Evolutionary conservation across 345 rosid genomes (phyloP).

Genomic region (Mallotus nudiflorus): DNA sequence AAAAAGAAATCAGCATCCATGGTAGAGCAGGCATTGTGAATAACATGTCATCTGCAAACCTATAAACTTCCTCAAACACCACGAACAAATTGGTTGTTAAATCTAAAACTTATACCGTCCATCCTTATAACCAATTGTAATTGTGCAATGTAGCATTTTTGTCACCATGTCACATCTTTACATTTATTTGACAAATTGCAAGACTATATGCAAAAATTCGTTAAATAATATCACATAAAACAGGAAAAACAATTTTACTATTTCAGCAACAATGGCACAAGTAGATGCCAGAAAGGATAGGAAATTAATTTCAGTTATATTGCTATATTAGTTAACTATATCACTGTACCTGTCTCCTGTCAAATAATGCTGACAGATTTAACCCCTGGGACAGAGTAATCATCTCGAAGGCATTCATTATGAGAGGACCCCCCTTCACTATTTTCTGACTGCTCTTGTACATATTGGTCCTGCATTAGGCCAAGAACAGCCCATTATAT

Average conservation of each 20-base stretch:
- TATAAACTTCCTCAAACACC: not conserved
- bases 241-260: not conserved
- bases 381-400: conserved; percentile 93
- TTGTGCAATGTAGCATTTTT: not conserved
- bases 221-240: not conserved
- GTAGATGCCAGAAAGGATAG: not conserved
- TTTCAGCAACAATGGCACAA: not conserved
- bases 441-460: conserved; percentile 50
- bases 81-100: not conserved
- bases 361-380: conserved; percentile 89
- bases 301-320: conserved; percentile 2
- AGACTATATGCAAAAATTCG: not conserved
- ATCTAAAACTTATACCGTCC: not conserved
- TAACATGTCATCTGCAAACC: not conserved
- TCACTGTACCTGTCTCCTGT: conserved; percentile 67
- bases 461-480: conserved; percentile 63
- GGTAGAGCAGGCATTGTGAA: too few relatives aligned
- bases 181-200: not conserved
- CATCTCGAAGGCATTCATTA: conserved; percentile 99
- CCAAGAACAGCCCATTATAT: conserved; percentile 14
- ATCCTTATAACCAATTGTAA: not conserved
- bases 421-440: conserved; percentile 59
- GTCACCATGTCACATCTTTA: not conserved
- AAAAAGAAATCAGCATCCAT: not conserved
- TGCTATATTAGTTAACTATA: conserved; percentile 5